Evolutionary conservation across 257 asterid genomes (phyloP), one percentile per base, ranked within the genome.

Genomic region (Solanum gracilifrons): DNA sequence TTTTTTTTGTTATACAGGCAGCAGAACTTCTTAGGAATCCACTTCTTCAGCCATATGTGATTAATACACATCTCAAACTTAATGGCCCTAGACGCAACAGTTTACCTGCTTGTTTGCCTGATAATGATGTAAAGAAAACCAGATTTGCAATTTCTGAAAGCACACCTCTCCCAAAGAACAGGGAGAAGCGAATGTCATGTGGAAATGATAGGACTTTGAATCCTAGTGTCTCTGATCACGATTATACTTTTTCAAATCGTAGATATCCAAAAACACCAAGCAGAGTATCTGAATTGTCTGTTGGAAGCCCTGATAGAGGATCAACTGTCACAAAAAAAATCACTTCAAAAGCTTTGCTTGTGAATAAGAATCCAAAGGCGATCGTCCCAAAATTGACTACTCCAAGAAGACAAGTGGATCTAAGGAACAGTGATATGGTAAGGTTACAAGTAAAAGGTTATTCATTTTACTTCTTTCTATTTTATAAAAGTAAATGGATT

Each of bases 11-110:
- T 85, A 73, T 72, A 87, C 96, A 96, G 99, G 98, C 99, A 92
- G 93, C 96, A 66, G 99, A 95, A 85, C 96, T 96, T 91, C 99
- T 96, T 87, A 92, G 93, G 92, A 94, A 95, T 83, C 98, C 95
- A 20, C 94, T 92, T 88, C 98, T 96, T 90, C 98, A 94, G 86
- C 95, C 94, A 6, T 92, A 93, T 90, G 97, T 95, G 91, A 95
- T 96, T 48, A 87, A 95, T 88, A 93, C 92, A 88, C 96, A 96
- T 90, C 97, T 96, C 87, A 93, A 94, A 93, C 96, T 92, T 88
- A 95, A 93, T 87, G 88, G 92, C 87, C 99, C 98, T 27, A 89
- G 95, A 89, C 94, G 94, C 85, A 92, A 89, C 89, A 92, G 91
- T 92, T 90, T 92, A 27, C 95, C 94, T 25, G 87, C 87, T 86